These are phyloP conservation scores for Tricladium varicosporioides DNA, from an alignment of 2,329 filamentous ascomycete species.

Conservation along the genomic window DNA sequence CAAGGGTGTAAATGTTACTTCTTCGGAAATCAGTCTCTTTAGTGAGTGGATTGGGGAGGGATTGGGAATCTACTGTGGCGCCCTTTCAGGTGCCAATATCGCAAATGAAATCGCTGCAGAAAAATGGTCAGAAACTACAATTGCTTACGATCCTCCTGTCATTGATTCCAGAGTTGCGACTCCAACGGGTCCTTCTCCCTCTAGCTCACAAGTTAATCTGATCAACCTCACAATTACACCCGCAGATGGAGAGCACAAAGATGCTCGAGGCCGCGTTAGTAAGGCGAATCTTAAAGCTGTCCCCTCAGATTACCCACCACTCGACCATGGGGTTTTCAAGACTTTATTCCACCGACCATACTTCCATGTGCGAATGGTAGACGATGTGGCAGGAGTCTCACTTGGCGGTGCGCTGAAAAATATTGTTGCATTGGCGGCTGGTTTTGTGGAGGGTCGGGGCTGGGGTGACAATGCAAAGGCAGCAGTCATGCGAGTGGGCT, in stretches of 20 bases:
- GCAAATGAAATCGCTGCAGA: conserved; percentile 91
- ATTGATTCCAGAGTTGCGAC: conserved; percentile 81
- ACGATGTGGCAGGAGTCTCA: conserved; percentile 94
- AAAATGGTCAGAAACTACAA: conserved; percentile 96
- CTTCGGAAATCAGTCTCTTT: conserved; percentile 83
- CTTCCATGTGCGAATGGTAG: conserved; percentile 93
- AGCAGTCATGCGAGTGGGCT: conserved; percentile 94
- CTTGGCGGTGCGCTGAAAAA: conserved; percentile 95
- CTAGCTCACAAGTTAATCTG: conserved; percentile 47
- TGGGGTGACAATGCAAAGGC: conserved; percentile 99
- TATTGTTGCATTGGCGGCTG: conserved; percentile 88
- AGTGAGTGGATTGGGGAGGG: conserved; percentile 91
- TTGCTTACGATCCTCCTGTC: conserved; percentile 89
- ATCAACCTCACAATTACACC: conserved; percentile 49
- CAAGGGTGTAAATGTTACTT: conserved; percentile 92
- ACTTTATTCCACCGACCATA: conserved; percentile 92
- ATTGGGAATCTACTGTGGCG: conserved; percentile 93
- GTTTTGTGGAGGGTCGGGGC: conserved; percentile 90
- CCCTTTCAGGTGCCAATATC: conserved; percentile 93
- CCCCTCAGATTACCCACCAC: conserved; percentile 77
- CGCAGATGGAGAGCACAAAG: conserved; percentile 57
- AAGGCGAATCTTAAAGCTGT: conserved; percentile 72
- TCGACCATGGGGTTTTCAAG: conserved; percentile 81
- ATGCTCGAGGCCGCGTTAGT: conserved; percentile 64
- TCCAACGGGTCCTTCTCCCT: conserved; percentile 50